Base-by-base conservation (phyloP, 768 basidiomycete species). In the Phylloporus rhodoxanthus region DNA sequence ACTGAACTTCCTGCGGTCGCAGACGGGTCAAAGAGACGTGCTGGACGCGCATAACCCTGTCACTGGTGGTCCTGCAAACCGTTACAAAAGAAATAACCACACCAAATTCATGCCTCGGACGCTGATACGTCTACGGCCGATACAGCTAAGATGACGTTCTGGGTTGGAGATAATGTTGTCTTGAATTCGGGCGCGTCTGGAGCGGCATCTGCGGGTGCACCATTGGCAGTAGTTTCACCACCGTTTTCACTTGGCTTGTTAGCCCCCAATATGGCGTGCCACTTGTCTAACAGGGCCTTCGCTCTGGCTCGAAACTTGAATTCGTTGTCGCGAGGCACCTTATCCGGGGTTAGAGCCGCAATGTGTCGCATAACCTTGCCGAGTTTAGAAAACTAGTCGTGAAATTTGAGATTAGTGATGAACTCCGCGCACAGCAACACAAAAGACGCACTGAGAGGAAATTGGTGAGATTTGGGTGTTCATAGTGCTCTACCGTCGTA, bases 31-130 rank as follows among this genome's bases (percentile, higher is more conserved):
- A 60, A 1, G 85, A 85, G 72, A 46, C 82, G 81, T 33, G 87
- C 81, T 7, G 87, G 80, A 33, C 88, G 83, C 23, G 73, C 73
- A 59, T 91, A 91, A 17, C 87, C 87, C 64, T 89, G 87, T 82
- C 84, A 86, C 36, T 76, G 75, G 8, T 20, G n/a, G n/a, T n/a
- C n/a, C n/a, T n/a, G 19, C 28, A 54, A 51, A 46, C 40, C 47
- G 43, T 48, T 33, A 52, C 32, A 52, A 46, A 50, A 17, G 38
- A 25, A 32, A 49, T 47, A 53, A 52, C 44, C 46, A 54, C 23
- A 45, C 20, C 43, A 51, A 46, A 30, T 30, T 57, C 57, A 58
- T 54, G 71, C 72, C 41, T 75, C 75, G 23, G 71, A 66, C 70
- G 75, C 66, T n/a, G 70, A 69, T n/a, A 69, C 48, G 43, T 75